These are phyloP conservation scores for Lipomyces yamanashiensis DNA, from an alignment of 805 yeast species.

Conservation along the genomic window DNA sequence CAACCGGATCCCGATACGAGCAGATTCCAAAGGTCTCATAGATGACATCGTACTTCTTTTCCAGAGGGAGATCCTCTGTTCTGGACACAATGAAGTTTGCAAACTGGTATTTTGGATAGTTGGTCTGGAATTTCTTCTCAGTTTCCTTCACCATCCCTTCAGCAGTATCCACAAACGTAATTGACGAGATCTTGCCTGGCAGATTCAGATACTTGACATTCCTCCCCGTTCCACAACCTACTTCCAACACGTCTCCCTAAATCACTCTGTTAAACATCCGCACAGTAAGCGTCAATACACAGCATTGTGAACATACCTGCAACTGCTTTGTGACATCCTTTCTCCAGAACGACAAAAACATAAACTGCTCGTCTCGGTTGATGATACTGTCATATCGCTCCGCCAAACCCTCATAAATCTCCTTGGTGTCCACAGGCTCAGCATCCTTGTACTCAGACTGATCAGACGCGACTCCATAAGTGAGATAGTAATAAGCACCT, in stretches of 20 bases:
- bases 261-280: conserved; percentile 59
- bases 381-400: conserved; percentile 79
- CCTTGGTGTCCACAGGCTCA: conserved; percentile 80
- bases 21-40: conserved; percentile 94
- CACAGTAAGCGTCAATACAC: too few relatives aligned
- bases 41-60: conserved; percentile 79
- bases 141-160: conserved; percentile 83
- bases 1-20: conserved; percentile 91
- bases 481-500: conserved; percentile 29
- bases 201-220: conserved; percentile 65
- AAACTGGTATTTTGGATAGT: conserved; percentile 66
- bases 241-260: conserved; percentile 91
- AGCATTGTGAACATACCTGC: conserved; percentile 14
- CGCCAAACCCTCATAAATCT: conserved; percentile 77
- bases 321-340: conserved; percentile 49
- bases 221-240: conserved; percentile 95
- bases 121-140: conserved; percentile 68
- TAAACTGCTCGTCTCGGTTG: conserved; percentile 69
- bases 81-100: conserved; percentile 94
- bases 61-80: conserved; percentile 59
- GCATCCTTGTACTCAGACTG: conserved; percentile 50
- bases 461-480: conserved; percentile 15
- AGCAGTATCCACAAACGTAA: conserved; percentile 87
- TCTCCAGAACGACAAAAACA: conserved; percentile 61
- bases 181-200: conserved; percentile 62